Evolutionary conservation across 2,329 filamentous ascomycete genomes (phyloP), one percentile per base, ranked within the genome.

Genomic region (Pseudopyrenochaeta lycopersici): DNA sequence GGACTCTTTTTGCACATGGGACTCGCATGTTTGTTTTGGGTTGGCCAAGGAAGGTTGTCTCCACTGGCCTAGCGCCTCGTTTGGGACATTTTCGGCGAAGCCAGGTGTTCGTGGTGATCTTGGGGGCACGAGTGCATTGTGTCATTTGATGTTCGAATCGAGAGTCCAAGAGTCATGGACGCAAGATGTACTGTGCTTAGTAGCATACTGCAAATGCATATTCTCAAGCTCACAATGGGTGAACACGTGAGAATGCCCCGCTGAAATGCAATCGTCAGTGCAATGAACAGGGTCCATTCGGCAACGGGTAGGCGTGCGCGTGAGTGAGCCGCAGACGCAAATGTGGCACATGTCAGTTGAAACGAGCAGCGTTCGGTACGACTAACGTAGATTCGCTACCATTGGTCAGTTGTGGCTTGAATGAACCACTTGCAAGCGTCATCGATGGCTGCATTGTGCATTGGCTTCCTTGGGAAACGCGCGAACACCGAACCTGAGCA

Each of bases 391-490:
- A 17, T 18, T 44, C 18, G 43, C 38, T 50, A 30, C 54, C 45
- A 66, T 68, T 66, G 62, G 66, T 23, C 18, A n/a, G 30, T n/a
- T 42, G 31, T 36, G 11, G 32, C 40, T 55, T 53, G 43, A 51
- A 46, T 43, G 45, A 51, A 58, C 49, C 27, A 17, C 32, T 35
- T 35, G 32, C 32, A 45, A 30, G 42, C 54, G 62, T 70, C 66
- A 56, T 68, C 67, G 68, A 71, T 65, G 67, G 65, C 62, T 67
- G 43, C 63, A 49, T 52, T 56, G 48, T 67, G 43, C 63, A 49
- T 52, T 56, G 48, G 46, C 41, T 51, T 39, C 36, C 36, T 27
- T 39, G 36, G 36, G 39, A 9, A 36, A 35, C 27, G 31, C 49
- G 29, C 44, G 15, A 48, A 35, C 31, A 31, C 46, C 38, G 23